phyloP scores from a whole-genome alignment of 352 stramenopile genomes.

The Pythium plurisporium region DNA sequence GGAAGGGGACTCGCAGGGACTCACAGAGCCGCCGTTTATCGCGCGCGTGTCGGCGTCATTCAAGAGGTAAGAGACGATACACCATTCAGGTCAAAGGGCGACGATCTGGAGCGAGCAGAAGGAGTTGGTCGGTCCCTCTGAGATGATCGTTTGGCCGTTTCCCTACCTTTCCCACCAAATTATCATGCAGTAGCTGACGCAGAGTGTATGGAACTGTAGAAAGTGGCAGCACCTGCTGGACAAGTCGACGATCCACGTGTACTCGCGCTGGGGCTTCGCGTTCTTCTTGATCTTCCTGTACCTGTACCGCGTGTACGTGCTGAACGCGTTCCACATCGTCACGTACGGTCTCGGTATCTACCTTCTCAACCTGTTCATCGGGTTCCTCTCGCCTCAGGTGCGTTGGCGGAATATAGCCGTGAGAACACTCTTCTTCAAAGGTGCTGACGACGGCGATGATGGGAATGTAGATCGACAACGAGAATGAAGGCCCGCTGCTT shows the following conservation, averaged over 20 bases:
- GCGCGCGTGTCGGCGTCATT: constrained; percentile 74
- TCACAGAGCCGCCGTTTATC: constrained; percentile 69
- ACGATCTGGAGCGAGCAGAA: too few species aligned
- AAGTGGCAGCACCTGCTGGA: constrained; percentile 97
- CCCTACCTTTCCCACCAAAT: too few species aligned
- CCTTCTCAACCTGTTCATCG: constrained; percentile 99
- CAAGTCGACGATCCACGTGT: constrained; percentile 96
- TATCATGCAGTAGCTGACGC: too few species aligned
- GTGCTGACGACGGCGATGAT: too few species aligned
- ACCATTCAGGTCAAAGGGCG: too few species aligned
- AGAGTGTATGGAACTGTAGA: constrained; percentile 34
- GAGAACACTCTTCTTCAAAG: too few species aligned
- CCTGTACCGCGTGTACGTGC: constrained; percentile 88
- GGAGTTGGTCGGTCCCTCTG: too few species aligned
- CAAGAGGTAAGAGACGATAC: constrained; percentile 50
- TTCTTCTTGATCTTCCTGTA: constrained; percentile 87
- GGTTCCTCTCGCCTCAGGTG: constrained; percentile 97
- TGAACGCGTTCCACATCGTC: constrained; percentile 98
- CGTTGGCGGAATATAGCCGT: neutral
- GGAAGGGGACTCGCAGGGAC: constrained; percentile 20
- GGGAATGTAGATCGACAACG: constrained; percentile 84
- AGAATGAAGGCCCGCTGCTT: constrained; percentile 87
- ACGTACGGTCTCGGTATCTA: constrained; percentile 99
- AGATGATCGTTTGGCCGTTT: too few species aligned
- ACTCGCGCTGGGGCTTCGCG: constrained; percentile 90